Conservation (phyloP, 192 early-diverging fungal species). For the Diversispora epigaea region DNA sequence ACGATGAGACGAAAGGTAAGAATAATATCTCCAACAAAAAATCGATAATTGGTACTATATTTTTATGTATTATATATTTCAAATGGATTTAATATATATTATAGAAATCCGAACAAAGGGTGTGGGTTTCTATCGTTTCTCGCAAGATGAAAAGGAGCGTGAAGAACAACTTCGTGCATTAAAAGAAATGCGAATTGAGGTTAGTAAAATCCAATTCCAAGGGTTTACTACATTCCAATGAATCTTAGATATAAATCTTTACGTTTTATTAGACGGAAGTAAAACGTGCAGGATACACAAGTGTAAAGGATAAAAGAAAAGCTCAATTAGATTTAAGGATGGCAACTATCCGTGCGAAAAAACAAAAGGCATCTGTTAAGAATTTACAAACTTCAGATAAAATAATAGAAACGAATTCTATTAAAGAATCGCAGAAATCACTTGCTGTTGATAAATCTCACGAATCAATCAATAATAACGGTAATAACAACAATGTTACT, state of each 20-base stretch:
- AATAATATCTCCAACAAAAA: constrained; percentile 26
- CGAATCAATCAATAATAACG: too few relatives aligned
- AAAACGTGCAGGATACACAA: constrained; percentile 30
- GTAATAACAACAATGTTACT: too few relatives aligned
- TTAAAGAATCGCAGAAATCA: not conserved
- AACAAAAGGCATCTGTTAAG: not conserved
- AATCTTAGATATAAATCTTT: not conserved
- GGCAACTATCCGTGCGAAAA: constrained; percentile 33
- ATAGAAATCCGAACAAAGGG: constrained; percentile 65
- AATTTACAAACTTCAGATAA: not conserved
- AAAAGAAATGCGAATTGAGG: constrained; percentile 53
- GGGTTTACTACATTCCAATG: not conserved
- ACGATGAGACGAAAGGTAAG: constrained; percentile 26
- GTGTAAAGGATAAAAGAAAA: constrained; percentile 39
- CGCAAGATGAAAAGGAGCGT: constrained; percentile 62
- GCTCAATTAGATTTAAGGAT: constrained; percentile 44
- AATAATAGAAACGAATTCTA: not conserved
- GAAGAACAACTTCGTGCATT: constrained; percentile 60
- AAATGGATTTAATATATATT: not conserved
- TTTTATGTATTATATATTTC: constrained; percentile 22
- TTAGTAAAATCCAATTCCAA: constrained; percentile 12
- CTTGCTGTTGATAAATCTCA: too few relatives aligned
- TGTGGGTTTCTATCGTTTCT: constrained; percentile 69
- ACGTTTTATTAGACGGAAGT: constrained; percentile 41
- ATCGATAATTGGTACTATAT: constrained; percentile 30